Evolutionary conservation across 805 yeast species (phyloP), one percentile per base, ranked within the genome.

Genomic region (Wickerhamiella australiensis): DNA sequence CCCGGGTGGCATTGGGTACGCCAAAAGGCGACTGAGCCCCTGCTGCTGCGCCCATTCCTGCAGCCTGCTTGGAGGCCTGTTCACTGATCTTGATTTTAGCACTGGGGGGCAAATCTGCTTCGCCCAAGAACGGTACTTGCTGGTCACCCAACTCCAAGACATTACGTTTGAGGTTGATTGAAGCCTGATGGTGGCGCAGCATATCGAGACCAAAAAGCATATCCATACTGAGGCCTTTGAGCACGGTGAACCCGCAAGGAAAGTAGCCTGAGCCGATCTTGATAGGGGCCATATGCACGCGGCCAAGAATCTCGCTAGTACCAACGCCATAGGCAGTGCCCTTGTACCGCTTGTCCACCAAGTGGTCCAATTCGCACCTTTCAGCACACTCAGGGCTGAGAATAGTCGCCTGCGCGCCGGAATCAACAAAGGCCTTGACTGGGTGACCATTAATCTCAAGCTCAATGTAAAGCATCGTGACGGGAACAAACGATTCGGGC

Each of bases 261-360:
- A 81, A 72, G 59, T 66, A 77, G 12, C 73, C 70, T 41, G 70
- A 73, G 13, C 84, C 95, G 41, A 92, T 78, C 56, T 79, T 80
- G 37, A 92, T 73, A 17, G 94, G 94, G 0, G 86, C 94, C 54
- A 85, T 79, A 62, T 92, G 97, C 37, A 92, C 82, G 53, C 84
- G 73, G 2, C 98, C 99, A 27, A 79, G 61, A 45, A 87, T 85
- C 52, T 76, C 72, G 20, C 82, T 78, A 1, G 79, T 73, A 1
- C 98, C 99, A 12, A 92, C 96, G 42, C 98, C 99, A 49, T 77
- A 70, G 1, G 95, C 96, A 59, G 78, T 78, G 20, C 96, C 95
- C 41, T 70, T 70, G 62, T 80, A 86, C 53, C 96, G 71, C 53
- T 68, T 78, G 62, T 92, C 99, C 5, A 92, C 78, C 50, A 87